Percentiles rank a stretch among this genome's conserved stretches.
Evolutionary conservation across 164 flowering plant species (phyloP).

Genomic region (Magnolia sinica): DNA sequence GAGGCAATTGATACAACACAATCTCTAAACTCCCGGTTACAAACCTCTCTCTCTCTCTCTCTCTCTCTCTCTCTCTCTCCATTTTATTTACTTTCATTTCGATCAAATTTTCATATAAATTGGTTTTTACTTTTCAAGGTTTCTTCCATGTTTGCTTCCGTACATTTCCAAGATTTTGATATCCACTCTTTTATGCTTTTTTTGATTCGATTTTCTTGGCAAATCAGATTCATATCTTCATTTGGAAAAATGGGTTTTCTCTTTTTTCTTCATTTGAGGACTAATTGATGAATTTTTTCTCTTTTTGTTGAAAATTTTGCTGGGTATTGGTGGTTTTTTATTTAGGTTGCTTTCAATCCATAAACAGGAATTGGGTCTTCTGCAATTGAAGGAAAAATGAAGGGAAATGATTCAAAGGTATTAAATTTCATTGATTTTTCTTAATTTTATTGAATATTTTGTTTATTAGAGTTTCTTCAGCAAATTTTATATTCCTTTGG

Average conservation of each 20-base stretch:
- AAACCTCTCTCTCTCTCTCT: too few relatives aligned
- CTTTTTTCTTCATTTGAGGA: not conserved
- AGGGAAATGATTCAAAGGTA: conserved; percentile 34
- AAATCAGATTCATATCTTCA: not conserved
- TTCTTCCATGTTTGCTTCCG: too few relatives aligned
- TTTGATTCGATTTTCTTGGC: not conserved
- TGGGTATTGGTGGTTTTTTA: not conserved
- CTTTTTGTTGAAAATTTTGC: not conserved
- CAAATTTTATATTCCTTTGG: not conserved
- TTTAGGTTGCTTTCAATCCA: not conserved
- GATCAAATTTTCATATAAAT: too few relatives aligned
- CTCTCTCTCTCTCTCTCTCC: too few relatives aligned
- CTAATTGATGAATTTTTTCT: not conserved
- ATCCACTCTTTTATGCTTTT: too few relatives aligned
- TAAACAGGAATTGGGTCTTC: conserved; percentile 9
- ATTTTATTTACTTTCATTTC: too few relatives aligned
- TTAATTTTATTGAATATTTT: not conserved
- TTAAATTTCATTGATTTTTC: not conserved
- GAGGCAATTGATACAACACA: too few relatives aligned
- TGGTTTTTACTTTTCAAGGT: too few relatives aligned
- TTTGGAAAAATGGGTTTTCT: not conserved
- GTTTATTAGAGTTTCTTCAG: not conserved
- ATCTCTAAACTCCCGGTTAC: too few relatives aligned
- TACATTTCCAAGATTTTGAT: too few relatives aligned
- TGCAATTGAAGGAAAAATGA: conserved; percentile 24